Evolutionary conservation across 116 monocot genomes (phyloP), one percentile per base, ranked within the genome.

Genomic region (Trichopus zeylanicus): DNA sequence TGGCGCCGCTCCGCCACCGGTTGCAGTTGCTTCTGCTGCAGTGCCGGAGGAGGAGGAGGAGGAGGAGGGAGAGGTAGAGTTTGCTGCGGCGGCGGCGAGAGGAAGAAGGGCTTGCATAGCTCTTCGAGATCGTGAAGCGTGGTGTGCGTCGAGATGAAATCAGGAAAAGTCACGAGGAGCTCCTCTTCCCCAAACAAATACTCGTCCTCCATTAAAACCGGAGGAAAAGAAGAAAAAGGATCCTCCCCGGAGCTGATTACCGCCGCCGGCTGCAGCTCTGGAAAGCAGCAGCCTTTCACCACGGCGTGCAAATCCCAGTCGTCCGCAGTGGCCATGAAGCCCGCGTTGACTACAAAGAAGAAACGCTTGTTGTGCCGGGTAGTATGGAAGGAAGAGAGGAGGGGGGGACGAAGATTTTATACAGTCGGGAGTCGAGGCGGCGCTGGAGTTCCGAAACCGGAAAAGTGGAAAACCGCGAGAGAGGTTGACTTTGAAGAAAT

Each of bases 261-360:
- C 11, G 55, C 26, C 16, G 59, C 31, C 7, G 56, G 23, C 26
- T 11, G 2, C 48, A 9, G 16, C 12, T 54, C 49, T 0, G 54
- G 23, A 24, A 38, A 32, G 23, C 70, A 51, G 75, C 66, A 73
- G 31, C 81, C 67, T 8, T 81, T 60, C 35, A 89, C 89, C 35
- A 89, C 81, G 13, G 89, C 89, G 19, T 76, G 61, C 13, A 89
- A 71, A 57, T 75, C 86, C 86, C 86, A 86, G 55, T 72, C 61
- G 32, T 75, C 75, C 1, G 26, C 15, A n/a, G 19, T 18, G 34
- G 10, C 5, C 10, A 35, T 5, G 34, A 46, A 46, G 46, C 5
- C 15, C 8, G 59, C 59, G 59, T 31, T 59, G 60, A 60, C 46
- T 46, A 46, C 26, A 16, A 46, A 7, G 27, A n/a, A n/a, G n/a